Evolutionary conservation across 805 yeast genomes (phyloP), one percentile per base, ranked within the genome.

Genomic region (Saccharomycopsis sp.): DNA sequence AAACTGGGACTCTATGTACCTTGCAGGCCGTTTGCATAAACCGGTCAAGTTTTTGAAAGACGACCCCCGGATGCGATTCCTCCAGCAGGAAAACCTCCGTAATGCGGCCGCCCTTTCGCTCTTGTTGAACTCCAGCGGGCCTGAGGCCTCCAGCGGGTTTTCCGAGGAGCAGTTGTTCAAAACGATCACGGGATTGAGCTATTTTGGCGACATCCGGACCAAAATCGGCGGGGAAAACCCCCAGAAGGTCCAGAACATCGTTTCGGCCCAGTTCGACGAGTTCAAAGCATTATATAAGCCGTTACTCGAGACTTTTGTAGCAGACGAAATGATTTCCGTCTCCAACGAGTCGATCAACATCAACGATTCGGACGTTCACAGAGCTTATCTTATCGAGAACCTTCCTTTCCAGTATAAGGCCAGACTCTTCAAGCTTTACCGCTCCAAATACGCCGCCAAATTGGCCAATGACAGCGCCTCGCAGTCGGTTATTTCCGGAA

Each of bases 11-110:
- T 80, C 91, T 0, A 79, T 94, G 65, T 94, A 94, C 66, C 67
- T 94, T 18, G 95, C 97, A 1, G 99, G 99, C 1, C 76, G 99
- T 61, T 74, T 94, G 58, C 99, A 94, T 65, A 94, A 94, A 66
- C 99, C 99, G 0, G 96, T 92, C 3, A 85, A 87, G 60, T 78
- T 88, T 37, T 69, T 89, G 46, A 79, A 82, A 62, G 88, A 84
- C 64, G 84, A 85, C 58, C 77, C 85, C 1, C 76, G 80, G 65
- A 77, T 88, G 5, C 76, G 81, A 57, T 80, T 85, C 57, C 75
- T 87, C 65, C 87, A 89, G 66, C 91, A 89, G 65, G 80, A 78
- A 61, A 94, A 94, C 68, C 73, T 94, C 60, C 78, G 83, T 55
- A 84, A 85, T 57, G 97, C 96, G 4, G 79, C 91, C 53, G 78